Evolutionary conservation across 2,329 filamentous ascomycete species (phyloP).

Genomic region (Cadophora sp.): DNA sequence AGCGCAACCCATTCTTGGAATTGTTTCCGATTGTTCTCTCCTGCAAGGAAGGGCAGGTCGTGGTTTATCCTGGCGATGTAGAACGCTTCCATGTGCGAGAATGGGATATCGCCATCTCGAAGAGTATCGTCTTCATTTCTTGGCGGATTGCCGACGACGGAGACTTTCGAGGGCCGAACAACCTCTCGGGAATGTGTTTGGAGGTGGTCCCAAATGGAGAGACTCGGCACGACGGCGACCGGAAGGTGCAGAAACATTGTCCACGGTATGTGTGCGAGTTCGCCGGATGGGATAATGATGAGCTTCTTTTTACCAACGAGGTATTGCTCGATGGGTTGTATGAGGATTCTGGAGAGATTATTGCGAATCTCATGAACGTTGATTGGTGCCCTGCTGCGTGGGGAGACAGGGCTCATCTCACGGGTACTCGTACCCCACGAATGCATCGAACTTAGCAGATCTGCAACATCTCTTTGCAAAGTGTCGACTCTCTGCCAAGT

Average conservation of each 20-base stretch:
- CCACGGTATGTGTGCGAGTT: constrained; percentile 14
- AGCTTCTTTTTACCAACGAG: constrained; percentile 7
- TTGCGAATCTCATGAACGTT: constrained; percentile 9
- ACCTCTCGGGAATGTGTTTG: constrained; percentile 10
- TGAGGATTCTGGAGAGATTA: constrained; percentile 9
- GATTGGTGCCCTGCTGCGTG: constrained; percentile 3
- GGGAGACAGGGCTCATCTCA: constrained; percentile 14
- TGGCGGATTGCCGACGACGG: constrained; percentile 15
- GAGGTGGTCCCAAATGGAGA: constrained; percentile 18
- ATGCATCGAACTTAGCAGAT: constrained; percentile 11
- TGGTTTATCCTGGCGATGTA: constrained; percentile 11
- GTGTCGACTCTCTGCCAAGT: constrained; percentile 16
- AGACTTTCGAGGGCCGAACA: constrained; percentile 3
- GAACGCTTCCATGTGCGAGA: constrained; percentile 16
- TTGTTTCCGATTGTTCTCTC: constrained; percentile 10
- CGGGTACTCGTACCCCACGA: background rate
- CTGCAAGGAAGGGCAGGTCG: constrained; percentile 2
- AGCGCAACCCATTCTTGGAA: constrained; percentile 11
- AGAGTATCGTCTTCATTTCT: constrained; percentile 9
- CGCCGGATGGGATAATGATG: constrained; percentile 15
- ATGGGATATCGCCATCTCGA: constrained; percentile 10
- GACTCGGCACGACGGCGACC: constrained; percentile 11
- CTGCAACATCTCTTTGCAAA: background rate
- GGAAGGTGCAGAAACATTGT: constrained; percentile 10
- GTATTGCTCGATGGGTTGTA: constrained; percentile 6